phyloP scores from a whole-genome alignment of 192 early-diverging fungal genomes.

The Phlyctochytrium bullatum region DNA sequence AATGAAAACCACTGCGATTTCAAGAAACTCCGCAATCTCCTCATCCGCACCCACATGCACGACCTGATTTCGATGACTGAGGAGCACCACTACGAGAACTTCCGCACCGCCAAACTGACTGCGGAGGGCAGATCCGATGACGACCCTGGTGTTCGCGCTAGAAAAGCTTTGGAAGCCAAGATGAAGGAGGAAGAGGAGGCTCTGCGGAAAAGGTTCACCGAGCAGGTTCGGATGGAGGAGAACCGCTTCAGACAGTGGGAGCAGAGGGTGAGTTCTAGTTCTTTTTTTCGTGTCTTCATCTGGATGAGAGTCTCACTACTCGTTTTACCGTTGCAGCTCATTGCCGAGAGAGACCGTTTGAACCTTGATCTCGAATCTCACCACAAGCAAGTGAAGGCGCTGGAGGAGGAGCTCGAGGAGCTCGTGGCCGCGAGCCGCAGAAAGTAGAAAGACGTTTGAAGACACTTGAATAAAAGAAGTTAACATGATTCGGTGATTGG shows the following conservation, averaged over 20 bases:
- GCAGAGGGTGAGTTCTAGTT: slow-evolving; percentile 54
- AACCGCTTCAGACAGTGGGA: slow-evolving; percentile 99
- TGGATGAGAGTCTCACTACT: slow-evolving; percentile 67
- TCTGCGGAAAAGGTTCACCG: slow-evolving; percentile 93
- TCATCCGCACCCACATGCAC: slow-evolving; percentile 64
- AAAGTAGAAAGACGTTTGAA: slow-evolving; percentile 2
- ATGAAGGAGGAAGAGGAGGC: slow-evolving; percentile 98
- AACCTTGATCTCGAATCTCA: slow-evolving; percentile 98
- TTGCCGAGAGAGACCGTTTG: slow-evolving; percentile 96
- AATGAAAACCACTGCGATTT: slow-evolving; percentile 99
- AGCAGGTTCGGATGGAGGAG: slow-evolving; percentile 97
- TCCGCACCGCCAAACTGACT: slow-evolving; percentile 83
- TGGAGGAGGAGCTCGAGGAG: slow-evolving; percentile 80
- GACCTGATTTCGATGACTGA: slow-evolving; percentile 75
- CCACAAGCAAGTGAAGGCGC: slow-evolving; percentile 82
- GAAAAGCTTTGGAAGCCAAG: slow-evolving; percentile 69
- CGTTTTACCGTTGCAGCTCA: slow-evolving; percentile 52
- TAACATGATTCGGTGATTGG: no score
- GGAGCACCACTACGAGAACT: slow-evolving; percentile 94
- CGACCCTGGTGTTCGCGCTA: slow-evolving; percentile 78
- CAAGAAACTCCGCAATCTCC: slow-evolving; percentile 91
- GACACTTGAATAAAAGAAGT: no score
- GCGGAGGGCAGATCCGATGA: slow-evolving; percentile 58
- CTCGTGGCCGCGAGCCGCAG: slow-evolving; percentile 34
- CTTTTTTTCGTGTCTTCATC: slow-evolving; percentile 12